Evolutionary conservation across 371 early-diverging fungal species (phyloP).

Genomic region (Actinomortierella ambigua): DNA sequence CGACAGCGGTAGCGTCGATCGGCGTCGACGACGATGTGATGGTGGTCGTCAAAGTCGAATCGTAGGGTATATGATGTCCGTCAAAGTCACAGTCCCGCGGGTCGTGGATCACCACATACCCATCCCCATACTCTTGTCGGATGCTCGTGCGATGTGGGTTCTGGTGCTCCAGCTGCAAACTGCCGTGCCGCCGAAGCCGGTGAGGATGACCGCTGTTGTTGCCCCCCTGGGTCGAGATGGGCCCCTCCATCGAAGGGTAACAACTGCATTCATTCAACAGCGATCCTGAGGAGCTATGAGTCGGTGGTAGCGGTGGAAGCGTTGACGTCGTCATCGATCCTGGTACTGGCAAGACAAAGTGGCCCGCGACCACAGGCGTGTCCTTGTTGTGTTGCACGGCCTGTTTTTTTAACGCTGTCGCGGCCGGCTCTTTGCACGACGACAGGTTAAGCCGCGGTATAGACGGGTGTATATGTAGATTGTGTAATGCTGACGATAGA

Average conservation of each 20-base stretch:
- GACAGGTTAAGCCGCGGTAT: too few relatives aligned
- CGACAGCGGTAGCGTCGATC: neutral
- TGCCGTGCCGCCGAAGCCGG: slow-evolving; percentile 32
- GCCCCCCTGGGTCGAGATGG: too few relatives aligned
- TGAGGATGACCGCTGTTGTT: neutral
- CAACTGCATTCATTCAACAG: neutral
- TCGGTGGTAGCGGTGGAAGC: slow-evolving; percentile 5
- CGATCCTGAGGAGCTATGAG: neutral
- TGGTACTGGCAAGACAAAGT: too few relatives aligned
- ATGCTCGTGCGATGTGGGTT: slow-evolving; percentile 12
- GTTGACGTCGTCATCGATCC: neutral
- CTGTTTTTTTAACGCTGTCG: too few relatives aligned
- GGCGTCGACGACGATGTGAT: neutral
- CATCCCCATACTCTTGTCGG: slow-evolving; percentile 33
- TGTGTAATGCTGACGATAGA: slow-evolving; percentile 21
- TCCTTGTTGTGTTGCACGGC: too few relatives aligned
- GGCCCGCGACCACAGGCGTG: too few relatives aligned
- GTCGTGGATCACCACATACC: slow-evolving; percentile 21
- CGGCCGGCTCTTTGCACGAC: too few relatives aligned
- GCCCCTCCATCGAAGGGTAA: too few relatives aligned
- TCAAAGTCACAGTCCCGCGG: slow-evolving; percentile 6
- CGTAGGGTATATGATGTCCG: slow-evolving; percentile 7
- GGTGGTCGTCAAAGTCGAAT: too few relatives aligned
- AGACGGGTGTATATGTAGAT: slow-evolving; percentile 6
- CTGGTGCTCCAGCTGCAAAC: slow-evolving; percentile 27